phyloP scores from a whole-genome alignment of 768 basidiomycete species.

The Hygrocybe coccinea region DNA sequence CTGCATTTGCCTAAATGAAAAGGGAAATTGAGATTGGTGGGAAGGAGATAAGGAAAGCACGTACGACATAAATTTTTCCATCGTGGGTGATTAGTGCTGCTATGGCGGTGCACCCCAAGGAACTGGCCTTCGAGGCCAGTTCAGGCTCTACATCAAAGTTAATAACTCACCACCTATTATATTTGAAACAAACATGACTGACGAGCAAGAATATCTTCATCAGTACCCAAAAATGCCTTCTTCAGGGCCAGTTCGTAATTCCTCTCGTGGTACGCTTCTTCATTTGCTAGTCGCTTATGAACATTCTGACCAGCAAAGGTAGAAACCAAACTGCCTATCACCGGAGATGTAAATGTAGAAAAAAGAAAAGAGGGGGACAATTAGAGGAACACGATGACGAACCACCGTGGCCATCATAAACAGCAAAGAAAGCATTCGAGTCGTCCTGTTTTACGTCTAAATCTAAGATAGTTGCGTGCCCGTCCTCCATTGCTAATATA shows the following conservation, averaged over 20 bases:
- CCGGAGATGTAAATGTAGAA: constrained; percentile 1
- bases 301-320: constrained; percentile 81
- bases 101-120: constrained; percentile 95
- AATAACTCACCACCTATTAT: constrained; percentile 9
- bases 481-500: constrained; percentile 89
- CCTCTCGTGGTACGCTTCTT: constrained; percentile 64
- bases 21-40: not conserved
- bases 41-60: constrained; percentile 23
- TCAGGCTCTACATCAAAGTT: constrained; percentile 57
- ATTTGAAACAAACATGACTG: constrained; percentile 21
- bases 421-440: constrained; percentile 83
- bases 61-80: constrained; percentile 72
- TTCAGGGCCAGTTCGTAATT: constrained; percentile 78
- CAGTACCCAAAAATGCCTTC: constrained; percentile 86
- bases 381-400: constrained; percentile 17
- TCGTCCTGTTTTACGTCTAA: constrained; percentile 50
- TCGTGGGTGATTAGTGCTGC: constrained; percentile 81
- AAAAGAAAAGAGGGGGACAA: no score
- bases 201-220: constrained; percentile 90
- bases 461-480: constrained; percentile 72
- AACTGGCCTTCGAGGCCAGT: constrained; percentile 82
- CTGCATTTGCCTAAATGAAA: constrained; percentile 81
- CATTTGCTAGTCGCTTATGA: constrained; percentile 65
- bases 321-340: constrained; percentile 71
- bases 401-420: constrained; percentile 99